Evolutionary conservation across 2,329 filamentous ascomycete genomes (phyloP).

Genomic region (Ascochyta lentis): DNA sequence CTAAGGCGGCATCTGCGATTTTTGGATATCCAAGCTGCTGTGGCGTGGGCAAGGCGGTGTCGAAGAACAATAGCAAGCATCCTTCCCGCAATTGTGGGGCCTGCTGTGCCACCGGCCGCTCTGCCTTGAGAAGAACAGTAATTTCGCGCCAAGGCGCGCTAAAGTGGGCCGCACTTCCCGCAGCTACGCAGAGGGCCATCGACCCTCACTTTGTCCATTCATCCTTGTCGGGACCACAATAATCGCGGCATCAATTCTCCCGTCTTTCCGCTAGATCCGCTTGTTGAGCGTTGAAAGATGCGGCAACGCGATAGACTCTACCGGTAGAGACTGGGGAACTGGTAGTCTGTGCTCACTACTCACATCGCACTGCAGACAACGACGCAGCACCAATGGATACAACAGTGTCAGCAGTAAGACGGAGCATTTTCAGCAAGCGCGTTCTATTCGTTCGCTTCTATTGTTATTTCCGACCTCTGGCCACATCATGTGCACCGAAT

Average conservation of each 20-base stretch:
- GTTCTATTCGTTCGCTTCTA: too few relatives aligned
- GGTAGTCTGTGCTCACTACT: too few relatives aligned
- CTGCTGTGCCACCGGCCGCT: background rate
- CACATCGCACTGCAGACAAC: too few relatives aligned
- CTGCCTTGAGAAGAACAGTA: background rate
- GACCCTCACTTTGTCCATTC: background rate
- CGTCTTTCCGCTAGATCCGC: too few relatives aligned
- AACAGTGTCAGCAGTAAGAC: too few relatives aligned
- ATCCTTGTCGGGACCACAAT: background rate
- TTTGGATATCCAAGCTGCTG: background rate
- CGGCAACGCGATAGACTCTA: too few relatives aligned
- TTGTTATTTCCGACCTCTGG: background rate
- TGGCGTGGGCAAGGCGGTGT: background rate
- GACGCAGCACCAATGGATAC: too few relatives aligned
- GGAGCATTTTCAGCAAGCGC: too few relatives aligned
- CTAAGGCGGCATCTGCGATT: background rate
- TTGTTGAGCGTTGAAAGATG: too few relatives aligned
- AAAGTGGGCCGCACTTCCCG: background rate
- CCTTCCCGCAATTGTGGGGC: slow-evolving; percentile 10
- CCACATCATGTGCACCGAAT: background rate
- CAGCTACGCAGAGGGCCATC: background rate
- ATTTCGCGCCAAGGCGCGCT: background rate
- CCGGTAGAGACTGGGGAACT: too few relatives aligned
- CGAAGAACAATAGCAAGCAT: slow-evolving; percentile 15
- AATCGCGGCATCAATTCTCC: background rate